These are phyloP conservation scores for Wickerhamiella bombiphila DNA, from an alignment of 805 yeast genomes.

Conservation along the genomic window DNA sequence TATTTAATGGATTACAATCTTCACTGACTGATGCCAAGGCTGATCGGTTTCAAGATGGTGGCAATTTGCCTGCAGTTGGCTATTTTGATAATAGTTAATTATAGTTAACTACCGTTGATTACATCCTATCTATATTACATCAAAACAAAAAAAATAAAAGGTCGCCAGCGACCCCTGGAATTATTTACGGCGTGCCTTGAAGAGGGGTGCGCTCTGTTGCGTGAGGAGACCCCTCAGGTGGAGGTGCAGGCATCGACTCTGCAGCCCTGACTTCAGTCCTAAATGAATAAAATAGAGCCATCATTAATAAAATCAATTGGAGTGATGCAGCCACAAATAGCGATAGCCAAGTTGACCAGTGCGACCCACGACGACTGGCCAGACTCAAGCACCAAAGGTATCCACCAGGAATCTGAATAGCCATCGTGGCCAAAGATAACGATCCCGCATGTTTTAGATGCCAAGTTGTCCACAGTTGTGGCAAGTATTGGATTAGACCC, in stretches of 20 bases:
- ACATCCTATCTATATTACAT: too few relatives aligned
- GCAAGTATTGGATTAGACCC: constrained; percentile 60
- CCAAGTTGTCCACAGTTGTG: constrained; percentile 63
- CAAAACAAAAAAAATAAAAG: too few relatives aligned
- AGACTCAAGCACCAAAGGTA: constrained; percentile 62
- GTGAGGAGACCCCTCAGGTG: too few relatives aligned
- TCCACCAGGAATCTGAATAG: constrained; percentile 83
- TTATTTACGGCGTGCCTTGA: too few relatives aligned
- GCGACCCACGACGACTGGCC: constrained; percentile 55
- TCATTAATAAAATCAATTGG: constrained; percentile 44
- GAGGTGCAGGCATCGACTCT: background rate
- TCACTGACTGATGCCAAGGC: too few relatives aligned
- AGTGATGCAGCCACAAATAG: constrained; percentile 55
- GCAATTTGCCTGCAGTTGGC: too few relatives aligned
- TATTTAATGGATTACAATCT: too few relatives aligned
- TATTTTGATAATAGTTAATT: too few relatives aligned
- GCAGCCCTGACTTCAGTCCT: background rate
- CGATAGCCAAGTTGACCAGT: constrained; percentile 81
- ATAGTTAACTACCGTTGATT: too few relatives aligned
- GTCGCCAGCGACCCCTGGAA: too few relatives aligned
- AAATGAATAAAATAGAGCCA: constrained; percentile 41
- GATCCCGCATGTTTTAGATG: constrained; percentile 63
- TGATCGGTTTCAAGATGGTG: too few relatives aligned
- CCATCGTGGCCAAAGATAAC: constrained; percentile 65
- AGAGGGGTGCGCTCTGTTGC: too few relatives aligned